Percentiles rank a stretch among this genome's conserved stretches.
Evolutionary conservation across 345 rosid genomes (phyloP).

Genomic region (Arabis hirsuta): DNA sequence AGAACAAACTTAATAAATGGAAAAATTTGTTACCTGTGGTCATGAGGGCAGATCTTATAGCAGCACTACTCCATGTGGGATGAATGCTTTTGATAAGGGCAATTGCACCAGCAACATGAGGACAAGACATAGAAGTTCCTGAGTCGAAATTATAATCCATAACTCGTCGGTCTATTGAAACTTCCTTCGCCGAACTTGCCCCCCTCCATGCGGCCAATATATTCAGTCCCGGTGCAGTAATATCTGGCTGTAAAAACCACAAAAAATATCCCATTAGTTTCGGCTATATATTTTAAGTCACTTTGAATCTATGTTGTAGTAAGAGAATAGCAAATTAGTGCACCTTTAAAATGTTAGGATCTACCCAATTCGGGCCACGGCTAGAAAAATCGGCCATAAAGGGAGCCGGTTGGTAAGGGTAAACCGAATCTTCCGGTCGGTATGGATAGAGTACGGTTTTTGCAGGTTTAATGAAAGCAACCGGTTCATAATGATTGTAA

Average conservation of each 20-base stretch:
- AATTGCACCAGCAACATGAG: constrained; percentile 73
- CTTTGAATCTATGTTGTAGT: not conserved
- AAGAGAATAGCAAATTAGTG: not conserved
- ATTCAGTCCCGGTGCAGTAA: constrained; percentile 70
- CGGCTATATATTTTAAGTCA: not conserved
- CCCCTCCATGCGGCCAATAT: constrained; percentile 79
- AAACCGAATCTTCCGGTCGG: constrained; percentile 26
- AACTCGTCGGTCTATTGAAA: constrained; percentile 44
- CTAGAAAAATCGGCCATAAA: constrained; percentile 61
- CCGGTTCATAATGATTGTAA: constrained; percentile 50
- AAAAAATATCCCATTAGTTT: not conserved
- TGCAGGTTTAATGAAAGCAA: constrained; percentile 49
- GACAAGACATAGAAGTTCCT: constrained; percentile 87
- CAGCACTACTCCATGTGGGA: constrained; percentile 78
- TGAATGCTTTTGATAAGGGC: constrained; percentile 71
- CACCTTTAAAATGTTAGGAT: constrained; percentile 70
- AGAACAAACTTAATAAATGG: not conserved
- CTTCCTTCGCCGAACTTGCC: constrained; percentile 46
- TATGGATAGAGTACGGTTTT: constrained; percentile 44
- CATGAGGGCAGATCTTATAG: constrained; percentile 70
- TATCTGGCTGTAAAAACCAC: constrained; percentile 59
- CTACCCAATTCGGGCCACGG: constrained; percentile 61
- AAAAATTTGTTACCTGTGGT: constrained; percentile 35
- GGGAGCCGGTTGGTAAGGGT: constrained; percentile 56
- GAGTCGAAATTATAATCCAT: constrained; percentile 52